These are phyloP conservation scores for Clarireedia hainanense DNA, from an alignment of 2,329 filamentous ascomycete genomes.

Conservation along the genomic window DNA sequence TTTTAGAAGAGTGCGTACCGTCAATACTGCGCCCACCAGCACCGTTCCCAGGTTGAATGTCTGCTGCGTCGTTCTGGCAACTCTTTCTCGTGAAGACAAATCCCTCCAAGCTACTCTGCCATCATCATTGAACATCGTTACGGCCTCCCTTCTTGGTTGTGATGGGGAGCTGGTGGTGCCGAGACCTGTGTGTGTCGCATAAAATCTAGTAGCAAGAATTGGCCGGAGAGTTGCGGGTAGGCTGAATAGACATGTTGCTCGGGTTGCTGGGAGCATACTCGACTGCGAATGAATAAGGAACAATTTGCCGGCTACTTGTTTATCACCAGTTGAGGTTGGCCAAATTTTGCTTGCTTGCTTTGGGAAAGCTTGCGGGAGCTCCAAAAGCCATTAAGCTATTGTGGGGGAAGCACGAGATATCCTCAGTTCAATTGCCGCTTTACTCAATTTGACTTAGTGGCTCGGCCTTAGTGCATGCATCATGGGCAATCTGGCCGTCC, in stretches of 20 bases:
- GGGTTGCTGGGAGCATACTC: conserved; percentile 11
- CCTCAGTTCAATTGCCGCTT: neutral
- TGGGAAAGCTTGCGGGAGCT: no score
- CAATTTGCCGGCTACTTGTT: no score
- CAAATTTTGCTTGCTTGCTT: no score
- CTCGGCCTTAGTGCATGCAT: neutral
- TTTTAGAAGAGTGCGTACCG: conserved; percentile 42
- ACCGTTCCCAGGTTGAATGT: conserved; percentile 81
- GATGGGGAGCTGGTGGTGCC: conserved; percentile 26
- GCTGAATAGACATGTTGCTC: conserved; percentile 25
- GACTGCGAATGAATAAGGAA: neutral
- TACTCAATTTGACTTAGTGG: conserved; percentile 2
- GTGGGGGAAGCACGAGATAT: neutral
- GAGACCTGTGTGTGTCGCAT: conserved; percentile 49
- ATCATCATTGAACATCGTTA: conserved; percentile 82
- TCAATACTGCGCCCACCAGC: conserved; percentile 64
- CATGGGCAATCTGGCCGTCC: conserved; percentile 26
- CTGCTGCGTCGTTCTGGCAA: conserved; percentile 79
- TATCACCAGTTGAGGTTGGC: no score
- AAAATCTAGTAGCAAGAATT: conserved; percentile 39
- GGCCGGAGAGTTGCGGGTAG: conserved; percentile 33
- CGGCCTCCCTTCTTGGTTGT: conserved; percentile 51
- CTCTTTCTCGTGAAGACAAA: conserved; percentile 69
- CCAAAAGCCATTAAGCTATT: neutral
- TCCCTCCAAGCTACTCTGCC: conserved; percentile 75